Conservation (phyloP, 345 rosid species). For the Lepidium africanum region DNA sequence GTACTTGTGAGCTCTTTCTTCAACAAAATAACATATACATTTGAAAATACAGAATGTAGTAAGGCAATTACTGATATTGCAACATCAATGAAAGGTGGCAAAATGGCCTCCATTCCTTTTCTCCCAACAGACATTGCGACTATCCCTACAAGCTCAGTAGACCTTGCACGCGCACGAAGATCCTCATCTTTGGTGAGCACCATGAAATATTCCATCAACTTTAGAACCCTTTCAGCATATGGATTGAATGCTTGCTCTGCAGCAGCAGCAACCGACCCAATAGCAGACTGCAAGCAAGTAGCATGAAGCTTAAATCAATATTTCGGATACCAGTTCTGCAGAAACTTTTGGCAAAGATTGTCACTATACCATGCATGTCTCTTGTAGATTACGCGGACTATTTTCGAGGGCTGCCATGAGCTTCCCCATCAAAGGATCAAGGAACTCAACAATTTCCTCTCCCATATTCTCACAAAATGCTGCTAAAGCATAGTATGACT, state of each 20-base stretch:
- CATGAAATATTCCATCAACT: slow-evolving; percentile 87
- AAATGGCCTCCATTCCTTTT: slow-evolving; percentile 69
- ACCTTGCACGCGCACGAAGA: slow-evolving; percentile 90
- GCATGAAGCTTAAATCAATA: not conserved
- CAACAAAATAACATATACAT: not conserved
- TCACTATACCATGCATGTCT: slow-evolving; percentile 87
- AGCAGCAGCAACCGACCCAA: slow-evolving; percentile 98
- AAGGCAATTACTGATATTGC: slow-evolving; percentile 68
- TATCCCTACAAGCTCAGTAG: slow-evolving; percentile 99
- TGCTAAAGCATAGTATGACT: slow-evolving; percentile 97
- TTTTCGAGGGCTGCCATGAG: slow-evolving; percentile 72
- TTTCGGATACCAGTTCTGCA: not conserved
- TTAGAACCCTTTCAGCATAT: slow-evolving; percentile 88
- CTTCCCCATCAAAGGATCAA: slow-evolving; percentile 89
- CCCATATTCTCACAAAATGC: slow-evolving; percentile 99
- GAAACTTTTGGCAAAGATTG: not conserved
- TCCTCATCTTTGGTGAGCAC: slow-evolving; percentile 87
- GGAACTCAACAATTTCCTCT: slow-evolving; percentile 81
- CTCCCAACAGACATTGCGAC: slow-evolving; percentile 98
- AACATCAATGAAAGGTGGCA: slow-evolving; percentile 89
- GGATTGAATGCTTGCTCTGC: slow-evolving; percentile 97
- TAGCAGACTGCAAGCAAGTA: slow-evolving; percentile 71
- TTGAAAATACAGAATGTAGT: slow-evolving; percentile 9
- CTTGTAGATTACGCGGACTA: slow-evolving; percentile 90
- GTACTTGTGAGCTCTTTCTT: slow-evolving; percentile 5